Percentiles rank a stretch among this genome's conserved stretches.
These are phyloP conservation scores for Aspergillus steynii DNA, from an alignment of 495 filamentous ascomycete genomes.

Conservation along the genomic window DNA sequence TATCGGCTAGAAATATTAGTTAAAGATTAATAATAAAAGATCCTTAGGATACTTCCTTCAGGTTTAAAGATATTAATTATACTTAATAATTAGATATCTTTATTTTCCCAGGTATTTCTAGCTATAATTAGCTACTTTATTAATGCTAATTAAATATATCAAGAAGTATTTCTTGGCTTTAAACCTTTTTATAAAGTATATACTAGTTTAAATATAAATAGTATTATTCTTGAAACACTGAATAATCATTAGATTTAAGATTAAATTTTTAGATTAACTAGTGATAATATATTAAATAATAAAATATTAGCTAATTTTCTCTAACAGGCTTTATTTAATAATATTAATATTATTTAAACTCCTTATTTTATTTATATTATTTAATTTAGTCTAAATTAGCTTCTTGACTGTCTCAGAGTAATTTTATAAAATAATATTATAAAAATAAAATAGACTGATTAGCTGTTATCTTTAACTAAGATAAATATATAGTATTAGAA, in stretches of 20 bases:
- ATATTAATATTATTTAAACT: neutral
- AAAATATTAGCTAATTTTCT: neutral
- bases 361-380: conserved; percentile 6
- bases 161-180: conserved; percentile 17
- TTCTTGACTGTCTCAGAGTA: conserved; percentile 4
- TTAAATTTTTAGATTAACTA: neutral
- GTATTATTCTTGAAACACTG: conserved; percentile 12
- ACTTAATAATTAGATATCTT: conserved; percentile 16
- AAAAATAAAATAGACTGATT: neutral
- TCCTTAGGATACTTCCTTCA: neutral
- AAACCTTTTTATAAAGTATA: conserved; percentile 11
- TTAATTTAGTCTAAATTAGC: conserved; percentile 8
- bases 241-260: neutral
- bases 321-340: conserved; percentile 3
- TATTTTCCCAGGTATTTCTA: conserved; percentile 5
- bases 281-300: conserved; percentile 17
- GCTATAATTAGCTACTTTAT: neutral
- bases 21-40: conserved; percentile 1
- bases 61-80: conserved; percentile 11
- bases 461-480: neutral
- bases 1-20: neutral
- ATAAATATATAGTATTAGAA: neutral
- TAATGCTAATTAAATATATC: conserved; percentile 5
- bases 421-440: neutral
- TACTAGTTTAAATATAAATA: conserved; percentile 14